These are phyloP conservation scores for Westerdykella aurantiaca DNA, from an alignment of 2,329 filamentous ascomycete genomes.

Conservation along the genomic window DNA sequence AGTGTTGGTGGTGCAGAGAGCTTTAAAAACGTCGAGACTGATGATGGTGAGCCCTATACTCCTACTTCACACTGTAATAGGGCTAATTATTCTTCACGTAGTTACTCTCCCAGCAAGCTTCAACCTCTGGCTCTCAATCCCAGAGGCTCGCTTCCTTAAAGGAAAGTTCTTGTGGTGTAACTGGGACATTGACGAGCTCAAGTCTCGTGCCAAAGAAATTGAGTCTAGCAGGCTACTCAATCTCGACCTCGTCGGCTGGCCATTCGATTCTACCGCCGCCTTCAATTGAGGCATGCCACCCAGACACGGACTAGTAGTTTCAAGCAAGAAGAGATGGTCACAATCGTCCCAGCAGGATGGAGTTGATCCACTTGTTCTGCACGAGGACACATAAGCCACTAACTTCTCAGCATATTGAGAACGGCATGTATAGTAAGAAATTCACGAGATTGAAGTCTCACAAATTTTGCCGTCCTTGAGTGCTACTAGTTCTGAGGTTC, in stretches of 20 bases:
- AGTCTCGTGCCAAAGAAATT: slow-evolving; percentile 20
- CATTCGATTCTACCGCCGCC: slow-evolving; percentile 3
- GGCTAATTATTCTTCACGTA: slow-evolving; percentile 1
- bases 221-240: slow-evolving; percentile 20
- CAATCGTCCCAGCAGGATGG: no score
- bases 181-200: slow-evolving; percentile 32
- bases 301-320: no score
- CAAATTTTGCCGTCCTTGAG: no score
- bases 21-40: slow-evolving; percentile 6
- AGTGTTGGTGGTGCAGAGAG: slow-evolving; percentile 10
- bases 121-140: slow-evolving; percentile 28
- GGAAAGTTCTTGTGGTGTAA: slow-evolving; percentile 17
- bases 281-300: no score
- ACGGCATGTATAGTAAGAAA: no score
- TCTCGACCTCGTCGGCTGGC: slow-evolving; percentile 15
- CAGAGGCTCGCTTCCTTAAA: slow-evolving; percentile 13
- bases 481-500: no score
- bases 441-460: no score
- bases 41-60: slow-evolving; percentile 11
- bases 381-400: no score
- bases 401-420: no score
- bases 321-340: no score
- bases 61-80: neutral
- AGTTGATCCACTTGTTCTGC: no score
- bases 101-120: slow-evolving; percentile 23